Conservation (phyloP, 768 basidiomycete genomes). For the Podaxis pistillaris region DNA sequence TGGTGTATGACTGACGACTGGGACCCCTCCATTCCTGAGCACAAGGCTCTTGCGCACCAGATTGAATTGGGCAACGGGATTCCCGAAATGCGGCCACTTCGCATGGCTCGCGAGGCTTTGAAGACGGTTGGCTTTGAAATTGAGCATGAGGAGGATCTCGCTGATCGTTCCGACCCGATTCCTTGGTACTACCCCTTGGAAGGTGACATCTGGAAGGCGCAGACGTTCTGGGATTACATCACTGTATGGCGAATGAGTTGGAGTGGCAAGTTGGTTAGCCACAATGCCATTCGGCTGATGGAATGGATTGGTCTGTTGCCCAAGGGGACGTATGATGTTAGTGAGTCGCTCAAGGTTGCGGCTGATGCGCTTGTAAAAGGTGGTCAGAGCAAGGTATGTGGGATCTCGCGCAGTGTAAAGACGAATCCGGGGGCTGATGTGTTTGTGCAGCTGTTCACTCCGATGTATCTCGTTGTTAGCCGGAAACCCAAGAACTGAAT, state of each 20-base stretch:
- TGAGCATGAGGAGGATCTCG: conserved; percentile 91
- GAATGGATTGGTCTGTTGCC: conserved; percentile 82
- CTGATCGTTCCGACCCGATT: conserved; percentile 71
- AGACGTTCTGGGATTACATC: conserved; percentile 90
- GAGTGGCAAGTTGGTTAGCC: conserved; percentile 82
- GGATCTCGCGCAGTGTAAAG: background rate
- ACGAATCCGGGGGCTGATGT: conserved; percentile 17
- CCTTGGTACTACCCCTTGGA: conserved; percentile 98
- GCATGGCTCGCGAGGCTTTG: conserved; percentile 71
- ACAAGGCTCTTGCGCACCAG: conserved; percentile 88
- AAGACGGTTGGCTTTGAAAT: conserved; percentile 83
- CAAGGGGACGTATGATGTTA: conserved; percentile 89
- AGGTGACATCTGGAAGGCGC: conserved; percentile 89
- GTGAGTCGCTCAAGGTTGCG: conserved; percentile 86
- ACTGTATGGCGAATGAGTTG: conserved; percentile 89
- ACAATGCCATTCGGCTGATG: conserved; percentile 71
- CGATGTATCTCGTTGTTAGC: conserved; percentile 75
- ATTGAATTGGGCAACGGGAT: conserved; percentile 97
- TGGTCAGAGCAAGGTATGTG: conserved; percentile 77
- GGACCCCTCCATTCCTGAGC: conserved; percentile 81
- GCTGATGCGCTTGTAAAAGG: conserved; percentile 76
- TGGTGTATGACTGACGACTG: conserved; percentile 98
- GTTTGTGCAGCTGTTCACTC: conserved; percentile 70
- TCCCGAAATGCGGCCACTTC: conserved; percentile 89
- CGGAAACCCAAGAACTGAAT: conserved; percentile 52